Evolutionary conservation across 2,329 filamentous ascomycete genomes (phyloP), one percentile per base, ranked within the genome.

Genomic region (Ceratocystis variospora): DNA sequence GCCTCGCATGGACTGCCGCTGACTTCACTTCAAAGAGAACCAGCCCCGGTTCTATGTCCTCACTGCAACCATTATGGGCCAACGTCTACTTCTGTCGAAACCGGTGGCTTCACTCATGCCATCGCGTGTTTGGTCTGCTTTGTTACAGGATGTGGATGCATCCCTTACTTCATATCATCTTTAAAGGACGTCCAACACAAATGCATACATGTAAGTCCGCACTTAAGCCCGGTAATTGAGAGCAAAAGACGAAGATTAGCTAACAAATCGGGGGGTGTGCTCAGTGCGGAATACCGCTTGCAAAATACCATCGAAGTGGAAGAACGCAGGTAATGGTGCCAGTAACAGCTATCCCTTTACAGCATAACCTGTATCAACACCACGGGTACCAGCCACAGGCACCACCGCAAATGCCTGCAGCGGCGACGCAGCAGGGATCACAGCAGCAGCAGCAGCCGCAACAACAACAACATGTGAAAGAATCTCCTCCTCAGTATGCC

Each of bases 241-340:
- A 15, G 3, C 12, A 41, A 41, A 8, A 41, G 15, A 41, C 25
- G 8, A 44, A 4, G 25, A 48, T 31, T 45, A 45, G n/a, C 66
- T 70, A 63, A 70, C 67, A 53, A 22, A 41, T 5, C 37, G 37
- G 4, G 37, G 15, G 10, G 5, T 31, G 5, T n/a, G 17, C 19
- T 25, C n/a, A 71, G 70, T 71, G 71, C 44, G 68, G 69, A 1
- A 68, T 70, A n/a, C 67, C 69, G 28, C 69, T 72, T 12, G 71
- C 71, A 4, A 69, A 69, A n/a, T 72, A 71, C 55, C 71, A 72
- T 45, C 70, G 71, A 6, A 71, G 70, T 31, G 70, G 70, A 28
- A 68, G 70, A 31, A 71, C 70, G 12, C 70, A 71, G 57, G 68
- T 71, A 5, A 68, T 71, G 22, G 68, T 70, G 50, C 70, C 69